These are phyloP conservation scores for Monosporascus sp. DNA, from an alignment of 2,329 filamentous ascomycete genomes.

Conservation along the genomic window DNA sequence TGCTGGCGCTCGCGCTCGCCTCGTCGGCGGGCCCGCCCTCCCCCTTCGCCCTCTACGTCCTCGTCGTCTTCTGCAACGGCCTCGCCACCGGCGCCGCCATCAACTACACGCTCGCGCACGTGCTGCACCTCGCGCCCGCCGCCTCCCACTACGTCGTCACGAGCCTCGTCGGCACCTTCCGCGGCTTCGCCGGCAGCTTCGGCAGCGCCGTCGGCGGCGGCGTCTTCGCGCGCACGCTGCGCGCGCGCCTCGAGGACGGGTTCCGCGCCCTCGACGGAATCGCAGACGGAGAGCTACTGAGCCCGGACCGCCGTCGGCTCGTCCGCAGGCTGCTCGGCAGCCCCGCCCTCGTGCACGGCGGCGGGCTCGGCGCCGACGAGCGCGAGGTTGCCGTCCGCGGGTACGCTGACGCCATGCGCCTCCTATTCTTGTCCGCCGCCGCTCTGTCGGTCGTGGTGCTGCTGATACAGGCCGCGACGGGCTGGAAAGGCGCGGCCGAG, in stretches of 20 bases:
- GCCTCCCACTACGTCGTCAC: slow-evolving; percentile 70
- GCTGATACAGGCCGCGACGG: slow-evolving; percentile 44
- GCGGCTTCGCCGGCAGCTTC: slow-evolving; percentile 77
- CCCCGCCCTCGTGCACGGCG: slow-evolving; percentile 43
- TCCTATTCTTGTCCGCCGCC: slow-evolving; percentile 44
- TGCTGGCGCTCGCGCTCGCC: slow-evolving; percentile 50
- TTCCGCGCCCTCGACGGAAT: slow-evolving; percentile 46
- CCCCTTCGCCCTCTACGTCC: background rate
- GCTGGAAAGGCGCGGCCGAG: slow-evolving; percentile 39
- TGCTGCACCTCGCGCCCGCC: slow-evolving; percentile 65
- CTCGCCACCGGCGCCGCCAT: slow-evolving; percentile 65
- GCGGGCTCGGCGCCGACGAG: slow-evolving; percentile 36
- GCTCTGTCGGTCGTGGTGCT: slow-evolving; percentile 38
- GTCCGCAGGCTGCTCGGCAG: slow-evolving; percentile 45
- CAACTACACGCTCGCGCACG: slow-evolving; percentile 77
- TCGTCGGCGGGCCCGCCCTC: slow-evolving; percentile 45
- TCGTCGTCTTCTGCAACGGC: slow-evolving; percentile 64
- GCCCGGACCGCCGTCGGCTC: slow-evolving; percentile 33
- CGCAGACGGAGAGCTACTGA: slow-evolving; percentile 7
- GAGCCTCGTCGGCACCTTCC: slow-evolving; percentile 71
- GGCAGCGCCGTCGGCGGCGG: slow-evolving; percentile 76
- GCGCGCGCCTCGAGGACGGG: slow-evolving; percentile 46
- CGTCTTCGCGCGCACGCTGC: slow-evolving; percentile 61
- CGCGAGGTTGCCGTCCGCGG: slow-evolving; percentile 39
- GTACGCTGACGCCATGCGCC: slow-evolving; percentile 41